phyloP scores from a whole-genome alignment of 2,329 filamentous ascomycete species.

The Fusarium sp. region DNA sequence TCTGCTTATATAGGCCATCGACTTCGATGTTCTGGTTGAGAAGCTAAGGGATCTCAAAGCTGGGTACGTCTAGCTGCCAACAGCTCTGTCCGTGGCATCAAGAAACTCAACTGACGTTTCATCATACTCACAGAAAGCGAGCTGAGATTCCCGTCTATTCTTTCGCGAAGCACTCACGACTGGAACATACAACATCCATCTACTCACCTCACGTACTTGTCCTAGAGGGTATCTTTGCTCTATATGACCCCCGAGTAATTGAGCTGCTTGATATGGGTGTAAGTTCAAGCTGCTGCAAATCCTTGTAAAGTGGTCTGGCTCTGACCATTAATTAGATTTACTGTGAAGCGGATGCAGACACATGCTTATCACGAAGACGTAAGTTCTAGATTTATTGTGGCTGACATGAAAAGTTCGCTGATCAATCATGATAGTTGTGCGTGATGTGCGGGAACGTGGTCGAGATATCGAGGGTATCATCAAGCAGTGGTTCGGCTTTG shows the following conservation, averaged over 20 bases:
- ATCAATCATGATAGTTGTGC: conserved; percentile 68
- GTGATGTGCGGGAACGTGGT: conserved; percentile 89
- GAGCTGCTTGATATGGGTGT: conserved; percentile 92
- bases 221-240: conserved; percentile 93
- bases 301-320: neutral
- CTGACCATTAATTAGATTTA: conserved; percentile 73
- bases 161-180: conserved; percentile 87
- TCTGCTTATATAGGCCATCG: conserved; percentile 71
- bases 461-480: conserved; percentile 95
- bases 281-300: conserved; percentile 37
- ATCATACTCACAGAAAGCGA: conserved; percentile 69
- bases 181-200: conserved; percentile 83
- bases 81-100: neutral
- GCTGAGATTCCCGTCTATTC: conserved; percentile 96
- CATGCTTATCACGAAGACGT: conserved; percentile 91
- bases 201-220: conserved; percentile 98
- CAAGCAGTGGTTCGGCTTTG: conserved; percentile 97
- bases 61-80: conserved; percentile 71
- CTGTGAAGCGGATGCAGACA: conserved; percentile 94
- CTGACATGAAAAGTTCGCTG: neutral
- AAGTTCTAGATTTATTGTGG: conserved; percentile 49
- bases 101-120: conserved; percentile 23
- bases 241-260: conserved; percentile 87
- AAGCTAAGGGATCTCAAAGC: conserved; percentile 86
- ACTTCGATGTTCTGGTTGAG: conserved; percentile 89